These are phyloP conservation scores for Salix koriyanagi DNA, from an alignment of 345 rosid genomes.

Conservation along the genomic window DNA sequence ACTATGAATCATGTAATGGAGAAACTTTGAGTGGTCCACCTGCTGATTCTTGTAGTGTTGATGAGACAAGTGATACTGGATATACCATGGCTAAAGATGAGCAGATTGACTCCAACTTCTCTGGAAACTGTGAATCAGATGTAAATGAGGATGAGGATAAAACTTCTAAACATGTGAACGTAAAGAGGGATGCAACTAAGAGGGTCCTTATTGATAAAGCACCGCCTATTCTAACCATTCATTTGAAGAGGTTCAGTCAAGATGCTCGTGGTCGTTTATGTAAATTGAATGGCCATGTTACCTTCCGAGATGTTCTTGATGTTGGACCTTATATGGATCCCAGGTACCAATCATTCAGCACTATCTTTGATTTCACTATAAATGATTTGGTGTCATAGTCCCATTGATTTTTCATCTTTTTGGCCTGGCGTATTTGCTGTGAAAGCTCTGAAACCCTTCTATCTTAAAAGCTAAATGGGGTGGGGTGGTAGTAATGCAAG, in stretches of 20 bases:
- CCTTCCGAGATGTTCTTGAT: slow-evolving; percentile 64
- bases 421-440: background rate
- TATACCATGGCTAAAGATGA: slow-evolving; percentile 21
- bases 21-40: slow-evolving; percentile 34
- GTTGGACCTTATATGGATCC: slow-evolving; percentile 72
- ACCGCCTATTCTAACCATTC: slow-evolving; percentile 79
- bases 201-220: slow-evolving; percentile 69
- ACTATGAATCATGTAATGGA: slow-evolving; percentile 21
- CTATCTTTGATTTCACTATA: background rate
- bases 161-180: slow-evolving; percentile 39
- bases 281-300: slow-evolving; percentile 89
- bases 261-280: slow-evolving; percentile 87
- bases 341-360: slow-evolving; percentile 46
- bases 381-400: background rate
- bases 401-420: background rate
- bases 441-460: background rate
- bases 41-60: slow-evolving; percentile 25
- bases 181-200: slow-evolving; percentile 90
- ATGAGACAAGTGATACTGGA: slow-evolving; percentile 27
- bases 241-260: slow-evolving; percentile 92
- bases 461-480: background rate
- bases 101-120: slow-evolving; percentile 21
- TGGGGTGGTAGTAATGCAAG: background rate
- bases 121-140: slow-evolving; percentile 37
- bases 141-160: slow-evolving; percentile 43